Conservation (phyloP, 805 yeast species). For the Wickerhamiella domercqiae region DNA sequence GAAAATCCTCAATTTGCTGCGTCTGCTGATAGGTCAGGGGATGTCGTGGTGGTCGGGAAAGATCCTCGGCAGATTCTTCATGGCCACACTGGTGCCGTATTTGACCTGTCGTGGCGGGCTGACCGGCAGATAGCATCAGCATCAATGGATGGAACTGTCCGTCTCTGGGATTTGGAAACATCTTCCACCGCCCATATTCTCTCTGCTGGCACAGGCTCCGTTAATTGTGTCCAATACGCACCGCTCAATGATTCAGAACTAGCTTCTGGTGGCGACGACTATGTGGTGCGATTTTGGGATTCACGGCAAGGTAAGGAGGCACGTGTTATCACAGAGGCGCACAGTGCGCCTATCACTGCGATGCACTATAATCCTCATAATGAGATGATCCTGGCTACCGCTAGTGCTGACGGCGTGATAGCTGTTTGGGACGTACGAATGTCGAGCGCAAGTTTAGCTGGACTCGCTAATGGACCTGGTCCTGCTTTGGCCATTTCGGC, state of each 20-base stretch:
- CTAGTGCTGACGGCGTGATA: slow-evolving; percentile 61
- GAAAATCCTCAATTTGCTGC: slow-evolving; percentile 33
- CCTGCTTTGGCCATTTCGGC: slow-evolving; percentile 23
- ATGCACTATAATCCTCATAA: slow-evolving; percentile 47
- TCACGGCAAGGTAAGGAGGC: slow-evolving; percentile 4
- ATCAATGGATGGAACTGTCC: slow-evolving; percentile 50
- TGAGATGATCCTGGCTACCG: slow-evolving; percentile 49
- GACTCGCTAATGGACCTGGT: slow-evolving; percentile 46
- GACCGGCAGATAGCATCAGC: slow-evolving; percentile 40
- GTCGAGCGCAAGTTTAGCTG: slow-evolving; percentile 41
- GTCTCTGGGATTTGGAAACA: slow-evolving; percentile 45
- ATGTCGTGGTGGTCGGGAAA: slow-evolving; percentile 18
- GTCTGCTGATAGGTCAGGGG: slow-evolving; percentile 34
- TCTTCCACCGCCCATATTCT: slow-evolving; percentile 34
- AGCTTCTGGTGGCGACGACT: slow-evolving; percentile 69
- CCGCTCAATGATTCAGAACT: slow-evolving; percentile 37
- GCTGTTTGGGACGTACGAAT: slow-evolving; percentile 64
- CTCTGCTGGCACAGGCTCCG: slow-evolving; percentile 35
- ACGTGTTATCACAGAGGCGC: slow-evolving; percentile 29
- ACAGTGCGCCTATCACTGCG: slow-evolving; percentile 50
- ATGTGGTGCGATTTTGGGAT: slow-evolving; percentile 54
- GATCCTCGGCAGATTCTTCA: slow-evolving; percentile 25
- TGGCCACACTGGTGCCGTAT: slow-evolving; percentile 53
- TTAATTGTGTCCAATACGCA: slow-evolving; percentile 55
- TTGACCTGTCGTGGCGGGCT: slow-evolving; percentile 49